Evolutionary conservation across 2,329 filamentous ascomycete genomes (phyloP).

Genomic region (Diaporthe aspalathi): DNA sequence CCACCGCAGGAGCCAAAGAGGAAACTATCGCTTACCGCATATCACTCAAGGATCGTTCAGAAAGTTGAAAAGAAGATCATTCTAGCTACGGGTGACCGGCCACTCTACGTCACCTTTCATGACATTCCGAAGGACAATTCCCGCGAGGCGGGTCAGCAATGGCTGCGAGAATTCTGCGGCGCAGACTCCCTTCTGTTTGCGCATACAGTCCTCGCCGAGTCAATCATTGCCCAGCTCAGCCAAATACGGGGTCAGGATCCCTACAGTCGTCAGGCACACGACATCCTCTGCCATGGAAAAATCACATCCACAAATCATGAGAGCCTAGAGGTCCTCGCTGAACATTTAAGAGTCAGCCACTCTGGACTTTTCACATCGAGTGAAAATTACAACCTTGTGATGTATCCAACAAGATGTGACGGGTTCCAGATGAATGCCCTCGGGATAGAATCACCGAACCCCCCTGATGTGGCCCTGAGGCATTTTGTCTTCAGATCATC

Average conservation of each 20-base stretch:
- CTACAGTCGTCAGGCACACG: constrained; percentile 5
- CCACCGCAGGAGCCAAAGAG: constrained; percentile 32
- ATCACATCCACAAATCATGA: constrained; percentile 36
- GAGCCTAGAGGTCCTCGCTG: constrained; percentile 42
- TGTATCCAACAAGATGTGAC: constrained; percentile 53
- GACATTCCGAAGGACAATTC: constrained; percentile 40
- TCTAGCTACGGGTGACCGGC: constrained; percentile 37
- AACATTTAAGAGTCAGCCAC: constrained; percentile 50
- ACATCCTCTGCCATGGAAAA: constrained; percentile 44
- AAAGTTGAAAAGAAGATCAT: constrained; percentile 42
- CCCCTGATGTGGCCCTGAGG: constrained; percentile 44
- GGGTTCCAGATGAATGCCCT: constrained; percentile 47
- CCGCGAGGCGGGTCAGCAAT: constrained; percentile 37
- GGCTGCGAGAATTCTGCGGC: constrained; percentile 43
- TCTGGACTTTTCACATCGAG: constrained; percentile 51
- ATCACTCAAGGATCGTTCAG: constrained; percentile 36
- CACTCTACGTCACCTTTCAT: constrained; percentile 44
- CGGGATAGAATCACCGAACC: constrained; percentile 38
- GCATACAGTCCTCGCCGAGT: constrained; percentile 46
- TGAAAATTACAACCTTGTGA: constrained; percentile 51
- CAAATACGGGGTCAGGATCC: constrained; percentile 34
- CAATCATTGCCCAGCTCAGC: constrained; percentile 39
- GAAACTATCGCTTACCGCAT: constrained; percentile 32
- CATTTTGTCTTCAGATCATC: constrained; percentile 53
- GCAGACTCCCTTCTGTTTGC: constrained; percentile 46